Evolutionary conservation across 2,329 filamentous ascomycete species (phyloP), one percentile per base, ranked within the genome.

Genomic region (Drechslerella coelobrocha): DNA sequence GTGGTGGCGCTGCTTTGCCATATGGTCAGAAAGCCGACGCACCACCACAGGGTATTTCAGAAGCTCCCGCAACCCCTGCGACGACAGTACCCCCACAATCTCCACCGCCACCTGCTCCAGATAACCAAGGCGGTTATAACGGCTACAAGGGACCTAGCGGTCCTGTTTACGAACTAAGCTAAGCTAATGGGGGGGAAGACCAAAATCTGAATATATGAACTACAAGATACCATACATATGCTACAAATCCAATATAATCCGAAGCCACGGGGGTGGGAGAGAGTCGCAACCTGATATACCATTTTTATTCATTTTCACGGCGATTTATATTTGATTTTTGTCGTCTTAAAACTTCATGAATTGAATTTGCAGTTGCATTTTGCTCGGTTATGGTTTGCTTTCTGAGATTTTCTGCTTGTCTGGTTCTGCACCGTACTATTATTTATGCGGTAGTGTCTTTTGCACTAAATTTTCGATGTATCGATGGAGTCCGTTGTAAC

Each of bases 11-110:
- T 41, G 65, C 65, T 41, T 37, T 69, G 34, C 65, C 65, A 17
- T 69, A 69, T 41, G 63, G 63, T n/a, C 57, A 69, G 57, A 69
- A 69, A 47, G 52, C 51, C 23, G 63, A 52, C 53, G 65, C 55
- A 3, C 63, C 51, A 31, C 65, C 65, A 26, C 65, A 69, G 21
- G 65, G 57, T 23, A 69, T 69, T 14, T 47, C 50, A n/a, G 65
- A 69, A 23, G 65, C 65, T 10, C 65, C 65, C 8, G 57, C 65
- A 27, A 59, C 62, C 23, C 37, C 52, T 23, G 34, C 34, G 26
- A 57, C 45, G n/a, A 45, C n/a, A n/a, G n/a, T n/a, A n/a, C n/a
- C 10, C 21, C 57, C 57, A 12, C 51, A 57, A 17, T 34, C 57
- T 31, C 63, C 56, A 23, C 57, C 57, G 14, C 47, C 55, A 9